Base-by-base conservation (phyloP, 371 early-diverging fungal species). In the Lichtheimia ramosa region DNA sequence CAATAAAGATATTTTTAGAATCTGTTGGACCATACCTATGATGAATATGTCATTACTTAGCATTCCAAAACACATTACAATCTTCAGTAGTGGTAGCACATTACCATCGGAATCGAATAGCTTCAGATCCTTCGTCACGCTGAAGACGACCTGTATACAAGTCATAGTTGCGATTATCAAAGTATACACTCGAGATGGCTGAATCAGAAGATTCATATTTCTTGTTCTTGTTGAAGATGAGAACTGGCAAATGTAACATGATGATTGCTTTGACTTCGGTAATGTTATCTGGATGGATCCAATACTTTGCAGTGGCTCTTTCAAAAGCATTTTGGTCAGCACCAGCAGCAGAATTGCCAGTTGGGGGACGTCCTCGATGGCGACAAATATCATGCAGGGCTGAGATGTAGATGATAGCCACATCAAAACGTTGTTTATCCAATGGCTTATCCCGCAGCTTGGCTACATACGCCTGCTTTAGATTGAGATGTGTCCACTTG, bases 201-300 rank as follows among this genome's bases (percentile, higher is more conserved):
- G 58, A 60, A 64, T 68, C 68, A 6, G 64, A 58, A 6, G 68
- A 59, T 51, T 68, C 68, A 24, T 55, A 68, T 23, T 65, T 65
- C 43, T 65, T 69, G 25, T 57, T 53, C 41, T 60, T 61, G 63
- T 65, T 56, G 56, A 63, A 68, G 8, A 96, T 87, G 51, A 95
- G 85, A 24, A 96, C 89, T 12, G 98, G 98, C 51, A 97, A 81
- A 68, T 95, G 85, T 70, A 89, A 85, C 57, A 96, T 83, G 48
- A 96, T 92, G 64, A 83, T 73, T 62, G 87, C 85, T 69, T 94
- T 93, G 68, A 97, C 84, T 61, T 94, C 93, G 63, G 90, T 91
- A 28, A 96, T 86, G 68, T 95, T 93, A 72, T 96, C 96, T 0
- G 92, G 89, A 57, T 94, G 94, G 0, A 97, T 93, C 98, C 98